Evolutionary conservation across 108 stramenopile genomes (phyloP), one percentile per base, ranked within the genome.

Genomic region (Pseudonitzschia multiseries): DNA sequence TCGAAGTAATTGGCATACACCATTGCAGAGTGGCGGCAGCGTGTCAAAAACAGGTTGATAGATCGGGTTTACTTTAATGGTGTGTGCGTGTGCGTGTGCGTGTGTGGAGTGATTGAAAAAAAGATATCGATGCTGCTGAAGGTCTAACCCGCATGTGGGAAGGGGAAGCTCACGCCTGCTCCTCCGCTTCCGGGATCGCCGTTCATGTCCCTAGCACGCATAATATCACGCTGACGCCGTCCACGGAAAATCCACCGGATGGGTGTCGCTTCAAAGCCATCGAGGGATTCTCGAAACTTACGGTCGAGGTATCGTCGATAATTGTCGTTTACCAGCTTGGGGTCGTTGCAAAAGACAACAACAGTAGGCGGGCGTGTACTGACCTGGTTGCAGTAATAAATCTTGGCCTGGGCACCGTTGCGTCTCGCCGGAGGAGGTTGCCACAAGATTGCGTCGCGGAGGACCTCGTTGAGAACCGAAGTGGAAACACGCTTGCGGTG

Each of bases 191-290:
- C 91, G 17, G 92, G 90, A 59, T 77, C 70, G 42, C 94, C 94
- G 69, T 92, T 93, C 90, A 95, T 93, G 48, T 82, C 84, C 63
- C 83, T 74, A 24, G 51, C 43, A 53, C 87, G 76, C 76, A 81
- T 78, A 13, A 95, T 81, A 72, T 96, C 92, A 57, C 98, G 89
- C 21, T 85, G 87, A 54, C 93, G 84, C 65, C 96, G 85, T 61
- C 96, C 96, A 26, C 98, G 87, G 83, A 93, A 98, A 70, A 97
- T 85, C 93, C 95, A 96, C 64, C 93, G 84, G 65, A 98, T 95
- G 29, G 98, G 98, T 18, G 98, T 96, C 32, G 95, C 91, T 70
- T 95, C 94, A 63, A 97, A 96, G 33, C 95, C 95, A 63, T 90
- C 88, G 40, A 98, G 65, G 61, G 84, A 85, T 72, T 98, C 98